These are phyloP conservation scores for Diaporthe citriasiana DNA, from an alignment of 2,329 filamentous ascomycete genomes.

Conservation along the genomic window DNA sequence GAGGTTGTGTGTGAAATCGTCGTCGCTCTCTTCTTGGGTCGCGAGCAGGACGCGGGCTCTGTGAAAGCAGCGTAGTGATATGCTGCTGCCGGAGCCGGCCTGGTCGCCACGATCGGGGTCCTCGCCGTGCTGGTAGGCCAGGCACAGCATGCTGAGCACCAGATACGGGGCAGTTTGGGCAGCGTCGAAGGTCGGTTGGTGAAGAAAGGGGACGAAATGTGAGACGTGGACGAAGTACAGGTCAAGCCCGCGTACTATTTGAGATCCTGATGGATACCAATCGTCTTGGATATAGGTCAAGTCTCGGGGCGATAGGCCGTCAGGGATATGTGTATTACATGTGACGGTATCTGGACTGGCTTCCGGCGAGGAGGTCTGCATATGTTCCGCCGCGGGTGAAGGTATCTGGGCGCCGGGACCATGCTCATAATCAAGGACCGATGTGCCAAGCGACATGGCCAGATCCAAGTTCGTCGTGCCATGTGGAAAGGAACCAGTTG, in stretches of 20 bases:
- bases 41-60: constrained; percentile 49
- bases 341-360: constrained; percentile 22
- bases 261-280: constrained; percentile 51
- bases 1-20: constrained; percentile 45
- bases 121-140: constrained; percentile 56
- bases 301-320: constrained; percentile 42
- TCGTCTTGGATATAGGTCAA: constrained; percentile 45
- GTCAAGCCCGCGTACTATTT: constrained; percentile 51
- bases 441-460: not conserved
- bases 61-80: constrained; percentile 53
- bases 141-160: constrained; percentile 54
- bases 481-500: not conserved
- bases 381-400: not conserved
- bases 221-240: constrained; percentile 55
- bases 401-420: constrained; percentile 1
- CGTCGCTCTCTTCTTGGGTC: constrained; percentile 46
- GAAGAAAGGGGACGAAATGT: constrained; percentile 55
- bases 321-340: constrained; percentile 40
- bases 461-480: constrained; percentile 10
- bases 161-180: constrained; percentile 46
- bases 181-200: constrained; percentile 53
- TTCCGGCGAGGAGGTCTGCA: not conserved
- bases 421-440: not conserved
- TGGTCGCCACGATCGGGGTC: constrained; percentile 51
- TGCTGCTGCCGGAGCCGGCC: constrained; percentile 46